Base-by-base conservation (phyloP, 192 early-diverging fungal species). In the Mortierella hygrophila region DNA sequence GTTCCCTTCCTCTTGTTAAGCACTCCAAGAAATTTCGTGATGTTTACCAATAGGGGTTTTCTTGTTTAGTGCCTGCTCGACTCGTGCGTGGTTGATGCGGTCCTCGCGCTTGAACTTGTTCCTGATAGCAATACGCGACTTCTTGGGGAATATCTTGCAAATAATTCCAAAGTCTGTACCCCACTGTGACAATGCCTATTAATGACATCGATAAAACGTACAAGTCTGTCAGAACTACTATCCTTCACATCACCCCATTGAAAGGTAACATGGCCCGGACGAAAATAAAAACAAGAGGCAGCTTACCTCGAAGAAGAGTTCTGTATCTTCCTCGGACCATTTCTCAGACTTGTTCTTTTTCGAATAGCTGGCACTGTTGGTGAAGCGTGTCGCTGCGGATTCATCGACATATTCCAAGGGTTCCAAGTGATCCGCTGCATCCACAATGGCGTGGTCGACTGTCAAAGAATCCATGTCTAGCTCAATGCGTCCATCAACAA, bases 81-180 rank as follows among this genome's bases (percentile, higher is more conserved):
- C 75, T 18, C 82, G 60, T 9, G n/a, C 42, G 35, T 75, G 79
- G 40, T 90, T 88, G 11, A 72, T 41, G 13, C 85, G 80, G 70
- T 82, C 78, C 60, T 90, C 89, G 15, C 86, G 82, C 73, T 90
- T 90, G 70, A 83, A 90, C 60, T 90, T 90, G 57, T 83, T 85
- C 60, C 84, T 81, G 46, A 90, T 78, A 37, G 80, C 82, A 10
- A 81, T 72, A n/a, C 89, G 82, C 11, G 81, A 81, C 54, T 89
- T 89, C 37, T 52, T 74, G 20, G 75, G 73, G 65, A 90, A 90
- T 42, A 83, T 32, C 75, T 76, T 76, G 20, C 77, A 81, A 20
- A 90, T 90, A 35, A 90, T 90, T 6, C 83, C 86, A 72, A 90
- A 90, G 70, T 90, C 89, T 20, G 89, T 90, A n/a, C 89, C 89